Percentiles rank a stretch among this genome's conserved stretches.
Evolutionary conservation across 495 filamentous ascomycete genomes (phyloP).

Genomic region (Physcia stellaris): DNA sequence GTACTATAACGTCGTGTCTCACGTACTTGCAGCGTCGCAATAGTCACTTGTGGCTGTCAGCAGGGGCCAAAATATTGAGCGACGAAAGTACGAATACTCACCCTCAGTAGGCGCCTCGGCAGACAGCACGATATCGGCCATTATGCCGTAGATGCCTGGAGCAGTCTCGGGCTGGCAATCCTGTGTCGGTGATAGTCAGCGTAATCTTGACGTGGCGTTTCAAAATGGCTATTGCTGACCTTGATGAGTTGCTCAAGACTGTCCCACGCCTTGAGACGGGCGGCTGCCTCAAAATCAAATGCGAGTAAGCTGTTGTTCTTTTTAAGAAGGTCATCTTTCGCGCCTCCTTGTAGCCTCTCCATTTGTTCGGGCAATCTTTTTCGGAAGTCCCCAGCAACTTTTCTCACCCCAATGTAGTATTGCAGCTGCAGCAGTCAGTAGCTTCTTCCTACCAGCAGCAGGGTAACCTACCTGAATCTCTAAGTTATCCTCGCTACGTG

Average conservation of each 20-base stretch:
- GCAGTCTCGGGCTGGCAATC: constrained; percentile 10
- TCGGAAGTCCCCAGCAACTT: constrained; percentile 42
- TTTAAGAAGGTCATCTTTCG: constrained; percentile 35
- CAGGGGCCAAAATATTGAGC: background rate
- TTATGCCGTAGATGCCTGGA: constrained; percentile 16
- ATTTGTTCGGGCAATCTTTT: constrained; percentile 17
- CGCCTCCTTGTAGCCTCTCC: constrained; percentile 26
- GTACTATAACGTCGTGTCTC: too few relatives aligned
- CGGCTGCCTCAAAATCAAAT: constrained; percentile 65
- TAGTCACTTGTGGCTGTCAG: constrained; percentile 19
- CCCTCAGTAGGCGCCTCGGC: constrained; percentile 35
- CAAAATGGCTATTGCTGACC: constrained; percentile 20
- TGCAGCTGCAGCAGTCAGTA: constrained; percentile 24
- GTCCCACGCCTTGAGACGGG: constrained; percentile 53
- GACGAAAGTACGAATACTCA: constrained; percentile 1
- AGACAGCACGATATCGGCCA: constrained; percentile 46
- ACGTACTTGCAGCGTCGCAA: constrained; percentile 27
- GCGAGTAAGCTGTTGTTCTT: constrained; percentile 52
- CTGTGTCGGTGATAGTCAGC: constrained; percentile 6
- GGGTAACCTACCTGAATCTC: constrained; percentile 30
- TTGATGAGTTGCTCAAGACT: constrained; percentile 47
- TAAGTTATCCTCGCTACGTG: constrained; percentile 48
- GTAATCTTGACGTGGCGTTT: background rate
- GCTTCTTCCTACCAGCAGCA: constrained; percentile 3
- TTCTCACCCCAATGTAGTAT: constrained; percentile 44